Evolutionary conservation across 345 rosid species (phyloP).

Genomic region (Syzygium aqueum): DNA sequence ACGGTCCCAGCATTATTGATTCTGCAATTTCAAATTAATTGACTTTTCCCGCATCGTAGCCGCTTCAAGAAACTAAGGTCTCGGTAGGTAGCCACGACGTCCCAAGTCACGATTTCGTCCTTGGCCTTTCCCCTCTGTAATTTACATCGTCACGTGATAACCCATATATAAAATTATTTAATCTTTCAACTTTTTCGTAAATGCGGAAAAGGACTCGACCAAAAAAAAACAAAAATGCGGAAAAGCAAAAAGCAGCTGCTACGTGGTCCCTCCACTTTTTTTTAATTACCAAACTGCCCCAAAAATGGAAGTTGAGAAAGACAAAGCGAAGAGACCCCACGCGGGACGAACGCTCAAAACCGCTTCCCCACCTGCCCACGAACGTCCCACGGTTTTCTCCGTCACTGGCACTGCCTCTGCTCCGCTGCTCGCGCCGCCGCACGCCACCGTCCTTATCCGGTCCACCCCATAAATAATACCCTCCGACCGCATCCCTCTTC

Average conservation of each 20-base stretch:
- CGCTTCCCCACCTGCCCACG: background rate
- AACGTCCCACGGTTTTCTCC: background rate
- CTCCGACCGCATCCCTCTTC: background rate
- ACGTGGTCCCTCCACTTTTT: background rate
- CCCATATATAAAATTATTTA: accelerated
- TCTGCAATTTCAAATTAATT: too few relatives aligned
- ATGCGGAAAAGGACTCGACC: too few relatives aligned
- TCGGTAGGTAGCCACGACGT: accelerated
- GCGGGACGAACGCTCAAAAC: background rate
- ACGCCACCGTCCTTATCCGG: background rate
- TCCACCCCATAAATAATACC: accelerated
- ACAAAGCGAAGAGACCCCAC: background rate
- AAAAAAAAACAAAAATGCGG: accelerated
- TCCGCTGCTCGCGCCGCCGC: background rate
- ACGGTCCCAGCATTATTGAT: too few relatives aligned
- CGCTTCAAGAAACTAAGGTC: background rate
- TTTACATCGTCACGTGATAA: accelerated
- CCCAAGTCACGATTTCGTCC: accelerated
- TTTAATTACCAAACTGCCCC: background rate
- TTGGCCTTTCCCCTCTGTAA: background rate
- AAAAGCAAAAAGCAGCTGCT: accelerated
- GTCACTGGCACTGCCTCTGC: background rate
- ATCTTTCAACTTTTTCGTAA: background rate
- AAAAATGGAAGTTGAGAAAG: background rate
- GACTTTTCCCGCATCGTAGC: too few relatives aligned